Base-by-base conservation (phyloP, 305 asterid species). In the Fraxinus platypoda region DNA sequence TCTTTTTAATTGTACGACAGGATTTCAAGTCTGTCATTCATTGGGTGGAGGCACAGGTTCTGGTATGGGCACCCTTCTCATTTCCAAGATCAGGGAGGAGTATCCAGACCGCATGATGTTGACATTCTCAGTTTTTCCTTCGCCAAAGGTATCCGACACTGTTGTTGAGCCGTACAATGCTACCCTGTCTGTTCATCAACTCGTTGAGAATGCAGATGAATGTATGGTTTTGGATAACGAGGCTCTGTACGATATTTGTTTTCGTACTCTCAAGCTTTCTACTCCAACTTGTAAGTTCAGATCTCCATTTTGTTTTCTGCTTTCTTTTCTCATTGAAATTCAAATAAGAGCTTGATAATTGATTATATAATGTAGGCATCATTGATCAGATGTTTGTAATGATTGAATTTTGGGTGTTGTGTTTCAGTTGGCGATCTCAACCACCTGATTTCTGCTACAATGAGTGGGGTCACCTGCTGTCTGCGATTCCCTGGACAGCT, bases 11-110 rank as follows among this genome's bases (percentile, higher is more conserved):
- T 66, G n/a, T 26, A 23, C 30, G 17, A 77, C 87, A 90, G 91
- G 93, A 83, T 90, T 90, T 84, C 93, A 90, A 81, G 89, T 90
- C 23, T 90, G 93, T 75, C 93, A 90, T 85, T 89, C 92, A 28
- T 80, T 89, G 85, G 92, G 92, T 75, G 92, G 92, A 86, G 92
- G 92, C 77, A 90, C 93, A 11, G 93, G 93, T 37, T 90, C 93
- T 43, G 93, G 91, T 66, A 90, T 90, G 93, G 93, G 93, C 31
- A 90, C 93, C 75, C 91, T 90, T 83, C 90, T 90, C 73, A 90
- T 90, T 81, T 90, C 92, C 64, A 90, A 90, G 85, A 90, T 90
- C 81, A 82, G 92, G 81, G 92, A 90, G 84, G 92, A 90, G 82
- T 90, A 90, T 83, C 92, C 92, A 0, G 91, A 90, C 78, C 84